phyloP scores from a whole-genome alignment of 73 alveolate genomes.

The Paramecium pentaurelia region DNA sequence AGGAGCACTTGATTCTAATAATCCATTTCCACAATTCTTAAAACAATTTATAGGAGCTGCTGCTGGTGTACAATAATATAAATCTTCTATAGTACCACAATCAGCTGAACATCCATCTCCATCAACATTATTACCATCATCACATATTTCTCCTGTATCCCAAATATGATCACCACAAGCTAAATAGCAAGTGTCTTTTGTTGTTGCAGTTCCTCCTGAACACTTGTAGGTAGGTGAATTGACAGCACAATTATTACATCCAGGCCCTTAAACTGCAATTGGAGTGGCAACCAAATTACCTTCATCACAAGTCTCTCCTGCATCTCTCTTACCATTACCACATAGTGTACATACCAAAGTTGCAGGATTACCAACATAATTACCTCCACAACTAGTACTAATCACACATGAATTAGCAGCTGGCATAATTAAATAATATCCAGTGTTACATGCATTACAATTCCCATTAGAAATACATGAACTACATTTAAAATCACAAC shows the following conservation, averaged over 20 bases:
- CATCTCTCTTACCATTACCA: conserved; percentile 50
- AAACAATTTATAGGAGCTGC: not conserved
- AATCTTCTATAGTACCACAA: not conserved
- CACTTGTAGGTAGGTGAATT: not conserved
- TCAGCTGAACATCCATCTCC: conserved; percentile 59
- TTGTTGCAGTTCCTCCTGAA: not conserved
- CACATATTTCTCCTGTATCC: conserved; percentile 61
- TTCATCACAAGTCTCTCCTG: conserved; percentile 24
- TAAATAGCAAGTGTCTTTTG: not conserved
- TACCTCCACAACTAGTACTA: conserved; percentile 22
- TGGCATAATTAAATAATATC: not conserved
- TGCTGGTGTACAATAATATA: not conserved
- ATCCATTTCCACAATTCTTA: conserved; percentile 12
- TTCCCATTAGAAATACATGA: not conserved
- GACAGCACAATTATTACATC: not conserved
- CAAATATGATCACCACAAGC: conserved; percentile 3
- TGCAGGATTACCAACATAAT: conserved; percentile 21
- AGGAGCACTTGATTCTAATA: not conserved
- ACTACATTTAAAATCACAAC: conserved; percentile 37
- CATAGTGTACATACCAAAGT: conserved; percentile 17
- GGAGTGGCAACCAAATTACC: not conserved
- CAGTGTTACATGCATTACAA: conserved; percentile 1
- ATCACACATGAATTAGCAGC: not conserved
- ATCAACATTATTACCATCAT: conserved; percentile 55
- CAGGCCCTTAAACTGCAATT: not conserved